phyloP scores from a whole-genome alignment of 1,139 yeast species.

The Blastobotrys aristatus region DNA sequence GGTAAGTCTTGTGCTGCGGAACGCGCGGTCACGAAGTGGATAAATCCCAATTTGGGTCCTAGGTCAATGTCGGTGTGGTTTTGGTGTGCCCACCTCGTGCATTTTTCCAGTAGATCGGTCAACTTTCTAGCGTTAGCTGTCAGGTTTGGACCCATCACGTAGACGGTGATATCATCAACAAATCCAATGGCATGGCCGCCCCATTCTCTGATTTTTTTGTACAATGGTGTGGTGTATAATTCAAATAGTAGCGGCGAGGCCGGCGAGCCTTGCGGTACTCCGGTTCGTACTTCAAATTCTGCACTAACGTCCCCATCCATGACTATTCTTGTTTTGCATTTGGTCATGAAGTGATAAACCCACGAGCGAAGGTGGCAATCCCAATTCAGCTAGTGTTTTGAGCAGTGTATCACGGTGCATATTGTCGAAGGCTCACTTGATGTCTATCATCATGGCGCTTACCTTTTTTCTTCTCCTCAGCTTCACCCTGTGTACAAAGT shows the following conservation, averaged over 20 bases:
- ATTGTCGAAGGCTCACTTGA: constrained; percentile 21
- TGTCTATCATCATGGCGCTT: too few relatives aligned
- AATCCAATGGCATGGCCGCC: constrained; percentile 16
- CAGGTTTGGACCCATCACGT: too few relatives aligned
- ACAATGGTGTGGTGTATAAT: constrained; percentile 18
- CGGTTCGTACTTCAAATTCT: constrained; percentile 7
- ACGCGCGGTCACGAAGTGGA: too few relatives aligned
- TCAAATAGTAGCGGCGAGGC: constrained; percentile 20
- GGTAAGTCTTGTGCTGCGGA: too few relatives aligned
- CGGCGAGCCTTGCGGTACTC: constrained; percentile 23
- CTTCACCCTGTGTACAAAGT: too few relatives aligned
- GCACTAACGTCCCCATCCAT: constrained; percentile 3
- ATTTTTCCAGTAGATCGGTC: too few relatives aligned
- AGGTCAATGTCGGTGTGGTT: too few relatives aligned
- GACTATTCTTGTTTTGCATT: constrained; percentile 5
- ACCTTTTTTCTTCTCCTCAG: too few relatives aligned
- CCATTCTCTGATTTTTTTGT: constrained; percentile 8
- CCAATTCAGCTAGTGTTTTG: constrained; percentile 7
- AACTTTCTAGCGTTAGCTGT: too few relatives aligned
- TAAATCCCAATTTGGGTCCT: too few relatives aligned
- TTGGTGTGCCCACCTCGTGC: too few relatives aligned
- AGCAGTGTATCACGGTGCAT: constrained; percentile 15
- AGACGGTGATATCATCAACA: constrained; percentile 19
- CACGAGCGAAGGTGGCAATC: constrained; percentile 11
- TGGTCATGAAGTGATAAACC: constrained; percentile 11